phyloP scores from a whole-genome alignment of 352 stramenopile species.

The Phytophthora megakarya region DNA sequence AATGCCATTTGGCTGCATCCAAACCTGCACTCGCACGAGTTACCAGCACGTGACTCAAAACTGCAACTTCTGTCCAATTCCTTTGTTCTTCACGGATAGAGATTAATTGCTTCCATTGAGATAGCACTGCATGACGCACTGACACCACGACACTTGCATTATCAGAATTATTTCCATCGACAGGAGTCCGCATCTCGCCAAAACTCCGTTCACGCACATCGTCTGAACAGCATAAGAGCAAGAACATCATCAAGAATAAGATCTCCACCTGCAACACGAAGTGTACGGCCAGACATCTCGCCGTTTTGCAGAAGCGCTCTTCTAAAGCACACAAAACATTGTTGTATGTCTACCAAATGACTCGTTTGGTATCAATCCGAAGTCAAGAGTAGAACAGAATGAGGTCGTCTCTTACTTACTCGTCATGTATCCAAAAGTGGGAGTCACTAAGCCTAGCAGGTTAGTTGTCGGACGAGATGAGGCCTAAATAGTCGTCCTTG shows the following conservation, averaged over 20 bases:
- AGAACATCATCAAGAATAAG: constrained; percentile 3
- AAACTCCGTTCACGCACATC: constrained; percentile 42
- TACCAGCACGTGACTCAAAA: constrained; percentile 45
- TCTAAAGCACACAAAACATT: too few relatives aligned
- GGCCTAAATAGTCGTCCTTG: constrained; percentile 98
- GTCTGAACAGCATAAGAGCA: constrained; percentile 5
- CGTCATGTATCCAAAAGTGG: constrained; percentile 27
- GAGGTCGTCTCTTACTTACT: too few relatives aligned
- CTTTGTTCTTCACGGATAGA: constrained; percentile 28
- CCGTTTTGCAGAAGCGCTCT: constrained; percentile 27
- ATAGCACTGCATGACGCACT: constrained; percentile 29
- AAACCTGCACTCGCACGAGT: constrained; percentile 1
- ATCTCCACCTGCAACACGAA: constrained; percentile 30
- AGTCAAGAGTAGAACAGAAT: too few relatives aligned
- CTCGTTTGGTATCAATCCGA: too few relatives aligned
- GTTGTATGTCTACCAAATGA: too few relatives aligned
- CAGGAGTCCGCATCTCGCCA: constrained; percentile 20
- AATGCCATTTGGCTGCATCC: constrained; percentile 25
- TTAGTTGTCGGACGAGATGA: constrained; percentile 91
- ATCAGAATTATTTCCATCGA: too few relatives aligned
- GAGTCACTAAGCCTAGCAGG: neutral
- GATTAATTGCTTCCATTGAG: constrained; percentile 35
- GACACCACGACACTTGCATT: neutral
- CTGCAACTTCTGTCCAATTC: constrained; percentile 46
- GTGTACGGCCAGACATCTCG: constrained; percentile 36